These are phyloP conservation scores for Cicer bijugum DNA, from an alignment of 306 rosid species.

Conservation along the genomic window DNA sequence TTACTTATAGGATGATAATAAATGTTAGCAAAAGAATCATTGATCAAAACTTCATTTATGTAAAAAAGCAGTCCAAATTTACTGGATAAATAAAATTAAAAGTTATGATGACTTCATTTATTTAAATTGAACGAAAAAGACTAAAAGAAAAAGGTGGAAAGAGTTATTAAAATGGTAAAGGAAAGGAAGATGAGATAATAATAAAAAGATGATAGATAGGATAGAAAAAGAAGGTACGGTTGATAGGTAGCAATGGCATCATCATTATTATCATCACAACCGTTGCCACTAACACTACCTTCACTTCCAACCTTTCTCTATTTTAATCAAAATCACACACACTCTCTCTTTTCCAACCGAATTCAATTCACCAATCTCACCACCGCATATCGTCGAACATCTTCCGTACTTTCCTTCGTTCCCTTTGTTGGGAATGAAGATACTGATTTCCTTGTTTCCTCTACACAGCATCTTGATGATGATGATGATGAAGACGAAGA, in stretches of 20 bases:
- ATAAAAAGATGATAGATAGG: slow-evolving; percentile 27
- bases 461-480: slow-evolving; percentile 38
- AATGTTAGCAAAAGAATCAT: no score
- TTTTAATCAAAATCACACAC: background rate
- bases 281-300: slow-evolving; percentile 38
- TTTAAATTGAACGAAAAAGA: no score
- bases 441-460: slow-evolving; percentile 47
- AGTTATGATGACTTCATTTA: no score
- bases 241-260: slow-evolving; percentile 43
- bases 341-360: slow-evolving; percentile 34
- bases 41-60: no score
- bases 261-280: slow-evolving; percentile 25
- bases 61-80: no score
- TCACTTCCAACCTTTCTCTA: slow-evolving; percentile 32
- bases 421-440: slow-evolving; percentile 50
- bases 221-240: background rate
- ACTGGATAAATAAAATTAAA: no score
- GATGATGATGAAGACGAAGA: background rate
- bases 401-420: slow-evolving; percentile 20
- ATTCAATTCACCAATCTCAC: slow-evolving; percentile 12
- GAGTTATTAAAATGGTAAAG: no score
- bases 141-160: no score
- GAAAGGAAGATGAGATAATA: background rate
- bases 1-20: no score
- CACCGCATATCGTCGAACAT: slow-evolving; percentile 37